Percentiles rank a stretch among this genome's conserved stretches.
These are phyloP conservation scores for Calycina marina DNA, from an alignment of 2,329 filamentous ascomycete genomes.

Conservation along the genomic window DNA sequence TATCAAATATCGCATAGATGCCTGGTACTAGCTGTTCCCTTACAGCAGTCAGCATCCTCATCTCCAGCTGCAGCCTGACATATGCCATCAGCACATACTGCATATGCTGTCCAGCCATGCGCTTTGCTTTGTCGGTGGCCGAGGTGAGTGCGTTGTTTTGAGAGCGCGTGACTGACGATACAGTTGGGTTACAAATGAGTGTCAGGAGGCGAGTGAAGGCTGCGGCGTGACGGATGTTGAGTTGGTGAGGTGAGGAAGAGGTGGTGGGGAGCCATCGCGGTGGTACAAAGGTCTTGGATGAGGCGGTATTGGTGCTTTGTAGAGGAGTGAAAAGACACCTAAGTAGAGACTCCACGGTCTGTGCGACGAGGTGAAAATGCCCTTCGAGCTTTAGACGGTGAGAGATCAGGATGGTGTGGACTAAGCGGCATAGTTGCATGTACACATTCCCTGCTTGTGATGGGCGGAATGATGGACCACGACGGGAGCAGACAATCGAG, in stretches of 20 bases:
- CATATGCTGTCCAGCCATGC: constrained; percentile 46
- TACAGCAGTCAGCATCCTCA: constrained; percentile 33
- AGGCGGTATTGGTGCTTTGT: constrained; percentile 13
- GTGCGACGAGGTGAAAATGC: constrained; percentile 43
- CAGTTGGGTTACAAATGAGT: constrained; percentile 43
- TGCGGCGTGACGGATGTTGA: constrained; percentile 31
- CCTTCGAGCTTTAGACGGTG: constrained; percentile 47
- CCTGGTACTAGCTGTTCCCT: constrained; percentile 42
- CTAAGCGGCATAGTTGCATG: constrained; percentile 31
- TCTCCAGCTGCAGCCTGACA: constrained; percentile 45
- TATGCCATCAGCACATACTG: constrained; percentile 44
- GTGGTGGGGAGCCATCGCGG: constrained; percentile 25
- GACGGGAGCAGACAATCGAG: constrained; percentile 19
- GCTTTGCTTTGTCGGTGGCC: constrained; percentile 44
- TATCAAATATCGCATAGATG: constrained; percentile 42
- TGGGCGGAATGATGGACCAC: constrained; percentile 12
- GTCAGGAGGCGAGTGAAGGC: constrained; percentile 41
- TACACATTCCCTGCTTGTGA: constrained; percentile 16
- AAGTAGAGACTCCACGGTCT: constrained; percentile 40
- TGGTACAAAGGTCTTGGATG: constrained; percentile 14
- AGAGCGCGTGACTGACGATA: constrained; percentile 35
- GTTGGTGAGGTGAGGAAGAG: constrained; percentile 12
- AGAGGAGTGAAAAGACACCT: constrained; percentile 32
- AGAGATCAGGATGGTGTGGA: constrained; percentile 41
- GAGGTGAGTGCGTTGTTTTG: constrained; percentile 35